A percentile compares a stretch with the other conserved stretches of the same genome.
Conservation (phyloP, 2,329 filamentous ascomycete genomes). For the Colletotrichum eleusines region DNA sequence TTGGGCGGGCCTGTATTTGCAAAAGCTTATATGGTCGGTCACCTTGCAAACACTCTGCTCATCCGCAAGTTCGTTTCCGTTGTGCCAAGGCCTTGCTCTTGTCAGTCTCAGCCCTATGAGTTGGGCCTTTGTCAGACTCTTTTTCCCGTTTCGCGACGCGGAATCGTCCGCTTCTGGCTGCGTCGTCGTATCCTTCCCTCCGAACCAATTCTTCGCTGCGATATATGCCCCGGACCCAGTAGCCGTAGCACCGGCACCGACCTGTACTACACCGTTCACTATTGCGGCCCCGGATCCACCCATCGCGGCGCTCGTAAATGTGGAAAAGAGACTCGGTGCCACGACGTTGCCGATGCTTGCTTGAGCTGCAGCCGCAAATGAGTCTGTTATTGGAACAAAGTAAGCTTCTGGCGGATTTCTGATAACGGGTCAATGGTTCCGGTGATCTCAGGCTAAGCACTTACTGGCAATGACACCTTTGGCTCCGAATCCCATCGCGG, state of each 20-base stretch:
- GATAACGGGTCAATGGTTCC: too few species aligned
- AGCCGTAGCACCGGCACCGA: not conserved
- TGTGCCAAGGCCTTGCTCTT: not conserved
- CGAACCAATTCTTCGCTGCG: not conserved
- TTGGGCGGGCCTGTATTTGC: not conserved
- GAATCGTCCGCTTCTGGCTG: not conserved
- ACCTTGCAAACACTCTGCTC: too few species aligned
- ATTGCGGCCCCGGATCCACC: not conserved
- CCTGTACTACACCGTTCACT: not conserved
- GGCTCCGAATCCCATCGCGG: not conserved
- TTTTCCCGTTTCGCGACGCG: not conserved
- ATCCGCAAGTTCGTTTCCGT: not conserved
- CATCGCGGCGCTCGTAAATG: not conserved
- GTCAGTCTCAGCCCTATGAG: too few species aligned
- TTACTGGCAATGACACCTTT: slow-evolving; percentile 1
- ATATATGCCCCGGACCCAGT: not conserved
- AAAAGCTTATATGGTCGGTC: too few species aligned
- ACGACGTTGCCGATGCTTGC: slow-evolving; percentile 9
- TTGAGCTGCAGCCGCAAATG: not conserved
- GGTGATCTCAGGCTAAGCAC: not conserved
- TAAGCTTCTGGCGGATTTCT: not conserved
- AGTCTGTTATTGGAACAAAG: not conserved
- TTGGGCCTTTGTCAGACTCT: not conserved
- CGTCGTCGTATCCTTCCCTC: not conserved
- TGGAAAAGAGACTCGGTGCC: not conserved